phyloP scores from a whole-genome alignment of 2,329 filamentous ascomycete species.

The Colletotrichum cuscutae region DNA sequence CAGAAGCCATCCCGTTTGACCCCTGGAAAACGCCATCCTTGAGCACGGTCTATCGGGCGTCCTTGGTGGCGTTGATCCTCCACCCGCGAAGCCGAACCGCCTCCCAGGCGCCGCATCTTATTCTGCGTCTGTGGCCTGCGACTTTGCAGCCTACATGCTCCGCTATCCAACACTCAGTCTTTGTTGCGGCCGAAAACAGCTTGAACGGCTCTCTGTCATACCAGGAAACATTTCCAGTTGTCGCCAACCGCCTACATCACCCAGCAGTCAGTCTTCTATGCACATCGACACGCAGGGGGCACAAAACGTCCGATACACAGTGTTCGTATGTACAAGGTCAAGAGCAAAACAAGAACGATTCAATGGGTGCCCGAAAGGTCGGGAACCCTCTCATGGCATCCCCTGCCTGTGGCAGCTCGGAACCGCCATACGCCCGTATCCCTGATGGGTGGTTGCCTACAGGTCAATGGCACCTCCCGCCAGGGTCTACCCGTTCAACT shows the following conservation, averaged over 20 bases:
- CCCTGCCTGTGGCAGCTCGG: constrained; percentile 31
- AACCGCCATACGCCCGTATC: constrained; percentile 32
- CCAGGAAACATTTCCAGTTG: background rate
- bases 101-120: constrained; percentile 36
- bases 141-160: background rate
- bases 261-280: background rate
- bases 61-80: constrained; percentile 30
- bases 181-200: background rate
- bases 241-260: background rate
- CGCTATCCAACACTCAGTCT: background rate
- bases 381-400: constrained; percentile 21
- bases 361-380: constrained; percentile 22
- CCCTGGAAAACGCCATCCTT: constrained; percentile 30
- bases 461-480: constrained; percentile 18
- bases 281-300: background rate
- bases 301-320: background rate
- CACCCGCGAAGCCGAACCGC: constrained; percentile 31
- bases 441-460: constrained; percentile 26
- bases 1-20: constrained; percentile 31
- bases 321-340: background rate
- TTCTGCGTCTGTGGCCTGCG: constrained; percentile 29
- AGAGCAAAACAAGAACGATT: constrained; percentile 15
- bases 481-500: constrained; percentile 11
- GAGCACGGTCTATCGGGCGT: constrained; percentile 23
- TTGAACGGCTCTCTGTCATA: background rate